Evolutionary conservation across 1,284 basidiomycete genomes (phyloP).

Genomic region (Ustilago xerochloae): DNA sequence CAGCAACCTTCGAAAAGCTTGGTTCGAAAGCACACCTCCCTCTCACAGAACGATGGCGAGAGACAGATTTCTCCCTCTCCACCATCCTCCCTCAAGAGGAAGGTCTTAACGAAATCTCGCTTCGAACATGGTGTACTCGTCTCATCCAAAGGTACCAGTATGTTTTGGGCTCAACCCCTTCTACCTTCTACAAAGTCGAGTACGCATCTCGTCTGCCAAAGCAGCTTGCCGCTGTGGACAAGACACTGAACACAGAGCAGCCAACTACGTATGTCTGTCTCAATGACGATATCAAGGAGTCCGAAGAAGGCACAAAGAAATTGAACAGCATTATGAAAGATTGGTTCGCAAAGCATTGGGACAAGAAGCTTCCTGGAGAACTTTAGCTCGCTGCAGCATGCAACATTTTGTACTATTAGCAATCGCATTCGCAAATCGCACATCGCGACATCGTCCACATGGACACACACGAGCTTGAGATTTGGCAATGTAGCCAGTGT

Average conservation of each 20-base stretch:
- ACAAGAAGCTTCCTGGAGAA: constrained; percentile 17
- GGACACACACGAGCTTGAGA: too few species aligned
- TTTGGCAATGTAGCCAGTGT: too few species aligned
- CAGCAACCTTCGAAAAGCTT: neutral
- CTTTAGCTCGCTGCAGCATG: neutral
- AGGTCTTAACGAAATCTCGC: neutral
- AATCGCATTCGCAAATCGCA: too few species aligned
- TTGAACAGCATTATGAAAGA: constrained; percentile 38
- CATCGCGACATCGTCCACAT: too few species aligned
- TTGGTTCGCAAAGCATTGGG: constrained; percentile 40
- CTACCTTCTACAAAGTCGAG: constrained; percentile 48
- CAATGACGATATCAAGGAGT: constrained; percentile 53
- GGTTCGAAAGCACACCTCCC: constrained; percentile 38
- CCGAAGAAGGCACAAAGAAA: constrained; percentile 10
- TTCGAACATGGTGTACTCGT: constrained; percentile 38
- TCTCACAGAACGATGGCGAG: constrained; percentile 26
- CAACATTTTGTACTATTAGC: too few species aligned
- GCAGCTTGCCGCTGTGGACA: constrained; percentile 32
- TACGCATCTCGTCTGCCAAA: constrained; percentile 22
- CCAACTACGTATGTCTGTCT: constrained; percentile 44
- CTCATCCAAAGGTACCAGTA: constrained; percentile 43
- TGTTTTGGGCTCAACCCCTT: constrained; percentile 35
- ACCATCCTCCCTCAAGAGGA: constrained; percentile 3
- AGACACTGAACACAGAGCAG: neutral
- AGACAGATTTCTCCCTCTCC: constrained; percentile 34